Base-by-base conservation (phyloP, 192 early-diverging fungal species). In the Coemansia sp. region DNA sequence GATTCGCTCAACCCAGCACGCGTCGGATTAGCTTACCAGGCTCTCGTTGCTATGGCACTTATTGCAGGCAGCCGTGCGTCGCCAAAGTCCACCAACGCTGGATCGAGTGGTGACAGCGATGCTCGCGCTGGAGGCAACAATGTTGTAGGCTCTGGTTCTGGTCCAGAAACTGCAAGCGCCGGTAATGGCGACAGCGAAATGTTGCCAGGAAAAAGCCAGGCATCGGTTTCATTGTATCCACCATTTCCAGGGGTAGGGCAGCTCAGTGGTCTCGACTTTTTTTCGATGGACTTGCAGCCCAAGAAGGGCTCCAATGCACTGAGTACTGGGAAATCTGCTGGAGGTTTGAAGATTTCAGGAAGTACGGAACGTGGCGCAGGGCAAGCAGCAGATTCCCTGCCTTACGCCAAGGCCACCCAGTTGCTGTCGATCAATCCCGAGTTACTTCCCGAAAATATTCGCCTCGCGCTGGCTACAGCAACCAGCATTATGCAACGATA, bases 1-100 rank as follows among this genome's bases (percentile, higher is more conserved):
- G 73, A 77, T 27, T 55, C 73, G 27, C 67, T 77, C 4, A 77
- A 77, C 15, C 73, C 73, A 5, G 66, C 66, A 17, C 58, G 73
- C 29, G 73, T 77, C 9, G 67, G 40, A 4, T 42, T 77, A 23
- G 73, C 73, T 0, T 77, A 69, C 41, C 66, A 77, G 67, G 73
- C 73, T 0, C 45, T 77, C 10, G 57, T 77, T 21, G 53, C 43
- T n/a, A 58, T 77, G n/a, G 66, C 73, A 1, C 67, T 63, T 9
- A 69, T 77, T 23, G 67, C 62, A 5, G 63, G 60, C 63, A 62
- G 42, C 32, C 45, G 45, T 7, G 27, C 34, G 7, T 26, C 38
- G 10, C 26, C 30, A 27, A 33, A 13, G 1, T 19, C 25, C 8
- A 29, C 47, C 2, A 32, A 8, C 14, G 25, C 8, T 5, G 29